Base-by-base conservation (phyloP, 2,329 filamentous ascomycete genomes). In the Didymella pomorum region DNA sequence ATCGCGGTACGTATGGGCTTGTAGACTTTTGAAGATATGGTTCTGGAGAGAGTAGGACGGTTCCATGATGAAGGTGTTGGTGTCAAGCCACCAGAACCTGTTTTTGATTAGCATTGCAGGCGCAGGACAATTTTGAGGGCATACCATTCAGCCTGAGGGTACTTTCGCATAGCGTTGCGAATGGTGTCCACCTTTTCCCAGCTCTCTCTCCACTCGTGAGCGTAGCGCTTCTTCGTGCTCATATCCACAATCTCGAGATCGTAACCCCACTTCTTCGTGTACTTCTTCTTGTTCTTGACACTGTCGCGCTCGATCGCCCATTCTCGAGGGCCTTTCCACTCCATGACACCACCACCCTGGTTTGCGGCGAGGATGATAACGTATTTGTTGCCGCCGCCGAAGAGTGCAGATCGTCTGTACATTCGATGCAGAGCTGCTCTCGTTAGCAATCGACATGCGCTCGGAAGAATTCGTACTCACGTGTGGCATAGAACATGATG, bases 111-210 rank as follows among this genome's bases (percentile, higher is more conserved):
- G 68, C 52, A 52, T 14, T 43, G 20, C 21, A 39, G 41, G 12
- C 4, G n/a, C 23, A 23, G 3, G 28, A 23, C 7, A 16, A 25
- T 26, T 26, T 21, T 12, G 31, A 35, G 18, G 37, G 79, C 88
- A 78, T 83, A 97, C 95, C 95, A 99, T 82, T 99, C 94, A 31
- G 94, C 95, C 64, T 96, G 85, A 26, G 95, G 95, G 73, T 98
- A 97, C 77, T 97, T 97, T 74, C 88, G 87, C 84, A 99, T 89
- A 43, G 90, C 88, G 61, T 92, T 91, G 60, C 94, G 88, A 70
- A 99, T 87, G 41, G 92, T 92, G 76, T 99, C 95, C 61, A 97
- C 93, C 82, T 98, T 99, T 79, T 99, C 95, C 95, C 95, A 99
- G 76, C 94, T 96, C 79, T 99, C 95, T 71, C 95, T 87, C 95